phyloP scores from a whole-genome alignment of 108 stramenopile species.

The Cyclostephanos tholiformis region DNA sequence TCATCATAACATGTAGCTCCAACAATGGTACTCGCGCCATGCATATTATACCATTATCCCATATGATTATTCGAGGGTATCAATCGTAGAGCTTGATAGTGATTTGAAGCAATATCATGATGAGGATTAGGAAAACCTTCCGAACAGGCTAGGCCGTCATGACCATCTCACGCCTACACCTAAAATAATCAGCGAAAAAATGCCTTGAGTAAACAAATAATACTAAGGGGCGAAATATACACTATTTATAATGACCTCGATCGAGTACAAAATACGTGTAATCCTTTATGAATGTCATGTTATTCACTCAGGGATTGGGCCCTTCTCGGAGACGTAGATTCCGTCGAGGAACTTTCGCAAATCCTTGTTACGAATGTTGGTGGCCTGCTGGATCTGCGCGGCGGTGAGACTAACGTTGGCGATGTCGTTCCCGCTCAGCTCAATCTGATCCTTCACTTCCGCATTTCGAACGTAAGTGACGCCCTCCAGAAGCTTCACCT shows the following conservation, averaged over 20 bases:
- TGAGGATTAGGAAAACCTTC: too few relatives aligned
- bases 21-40: background rate
- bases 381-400: slow-evolving; percentile 95
- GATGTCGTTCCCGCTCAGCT: slow-evolving; percentile 97
- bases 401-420: slow-evolving; percentile 93
- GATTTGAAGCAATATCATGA: too few relatives aligned
- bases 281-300: slow-evolving; percentile 35
- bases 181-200: too few relatives aligned
- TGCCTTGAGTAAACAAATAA: too few relatives aligned
- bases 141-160: too few relatives aligned
- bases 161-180: too few relatives aligned
- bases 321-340: slow-evolving; percentile 98
- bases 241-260: background rate
- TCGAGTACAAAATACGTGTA: slow-evolving; percentile 4
- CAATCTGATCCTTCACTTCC: slow-evolving; percentile 99
- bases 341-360: slow-evolving; percentile 99
- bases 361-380: slow-evolving; percentile 98
- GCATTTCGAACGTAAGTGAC: slow-evolving; percentile 91
- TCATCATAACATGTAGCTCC: too few relatives aligned
- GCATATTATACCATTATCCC: background rate
- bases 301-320: slow-evolving; percentile 68
- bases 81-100: too few relatives aligned
- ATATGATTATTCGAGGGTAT: too few relatives aligned
- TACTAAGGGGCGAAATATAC: background rate
- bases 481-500: slow-evolving; percentile 87